These are phyloP conservation scores for Candida silvicultrix DNA, from an alignment of 805 yeast species.

Conservation along the genomic window DNA sequence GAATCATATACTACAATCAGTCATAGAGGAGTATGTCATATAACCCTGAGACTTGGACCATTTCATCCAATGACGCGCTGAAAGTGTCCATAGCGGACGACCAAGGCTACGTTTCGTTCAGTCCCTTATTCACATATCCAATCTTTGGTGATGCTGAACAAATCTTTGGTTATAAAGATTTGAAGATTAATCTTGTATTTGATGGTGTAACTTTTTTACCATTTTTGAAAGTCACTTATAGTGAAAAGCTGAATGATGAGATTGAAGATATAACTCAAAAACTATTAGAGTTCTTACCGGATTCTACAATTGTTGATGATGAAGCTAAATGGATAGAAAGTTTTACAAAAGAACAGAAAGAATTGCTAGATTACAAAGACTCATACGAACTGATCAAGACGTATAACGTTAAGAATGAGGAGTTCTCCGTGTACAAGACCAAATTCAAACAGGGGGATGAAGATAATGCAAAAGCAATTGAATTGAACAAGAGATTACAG, in stretches of 20 bases:
- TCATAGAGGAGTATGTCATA: conserved; percentile 27
- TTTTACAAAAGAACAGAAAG: conserved; percentile 41
- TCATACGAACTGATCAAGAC: conserved; percentile 23
- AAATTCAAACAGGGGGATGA: conserved; percentile 22
- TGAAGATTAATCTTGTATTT: conserved; percentile 61
- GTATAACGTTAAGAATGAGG: conserved; percentile 30
- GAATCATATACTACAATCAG: no score
- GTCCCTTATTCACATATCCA: conserved; percentile 85
- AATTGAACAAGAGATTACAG: conserved; percentile 65
- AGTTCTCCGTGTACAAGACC: conserved; percentile 45
- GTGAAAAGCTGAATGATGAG: conserved; percentile 44
- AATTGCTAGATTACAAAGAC: conserved; percentile 28
- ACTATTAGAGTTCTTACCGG: conserved; percentile 56
- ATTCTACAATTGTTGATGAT: conserved; percentile 50
- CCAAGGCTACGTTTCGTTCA: conserved; percentile 54
- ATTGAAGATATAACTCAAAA: conserved; percentile 54
- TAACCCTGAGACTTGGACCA: conserved; percentile 71
- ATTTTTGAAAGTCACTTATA: conserved; percentile 53
- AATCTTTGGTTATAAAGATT: conserved; percentile 74
- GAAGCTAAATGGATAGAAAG: conserved; percentile 62
- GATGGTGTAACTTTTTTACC: conserved; percentile 74
- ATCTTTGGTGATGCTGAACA: conserved; percentile 89
- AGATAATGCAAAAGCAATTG: conserved; percentile 34
- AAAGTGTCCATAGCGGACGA: conserved; percentile 54
- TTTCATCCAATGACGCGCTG: conserved; percentile 63